Conservation (phyloP, 1,284 basidiomycete genomes). For the Cryptococcus floricola region DNA sequence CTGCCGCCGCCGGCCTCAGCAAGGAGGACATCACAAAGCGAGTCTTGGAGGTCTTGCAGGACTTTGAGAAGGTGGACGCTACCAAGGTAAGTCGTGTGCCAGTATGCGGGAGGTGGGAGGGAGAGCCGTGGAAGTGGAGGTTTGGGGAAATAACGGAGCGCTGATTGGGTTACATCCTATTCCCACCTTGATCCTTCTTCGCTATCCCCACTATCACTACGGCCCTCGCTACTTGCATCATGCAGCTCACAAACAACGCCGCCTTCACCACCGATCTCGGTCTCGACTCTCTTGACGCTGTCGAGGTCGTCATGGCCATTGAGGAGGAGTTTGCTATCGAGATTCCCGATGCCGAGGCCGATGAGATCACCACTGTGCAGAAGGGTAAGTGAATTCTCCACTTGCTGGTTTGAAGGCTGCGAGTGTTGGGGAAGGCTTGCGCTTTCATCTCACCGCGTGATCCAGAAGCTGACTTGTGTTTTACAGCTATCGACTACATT, state of each 20-base stretch:
- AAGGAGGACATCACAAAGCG: slow-evolving; percentile 74
- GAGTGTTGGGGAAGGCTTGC: no score
- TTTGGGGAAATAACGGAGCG: slow-evolving; percentile 4
- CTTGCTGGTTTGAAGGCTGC: no score
- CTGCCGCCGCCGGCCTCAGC: slow-evolving; percentile 69
- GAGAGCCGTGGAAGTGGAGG: background rate
- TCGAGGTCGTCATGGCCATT: slow-evolving; percentile 99
- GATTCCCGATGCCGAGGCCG: slow-evolving; percentile 98
- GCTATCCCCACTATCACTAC: background rate
- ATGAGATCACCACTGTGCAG: slow-evolving; percentile 89
- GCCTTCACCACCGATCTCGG: slow-evolving; percentile 86
- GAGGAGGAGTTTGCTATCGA: slow-evolving; percentile 77
- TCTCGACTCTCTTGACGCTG: slow-evolving; percentile 93
- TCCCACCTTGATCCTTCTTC: background rate
- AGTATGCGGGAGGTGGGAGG: background rate
- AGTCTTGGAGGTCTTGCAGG: slow-evolving; percentile 83
- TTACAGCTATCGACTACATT: no score
- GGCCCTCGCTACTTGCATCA: background rate
- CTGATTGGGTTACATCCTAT: slow-evolving; percentile 5
- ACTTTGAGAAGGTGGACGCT: slow-evolving; percentile 90
- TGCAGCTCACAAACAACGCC: slow-evolving; percentile 67
- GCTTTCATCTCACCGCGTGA: background rate
- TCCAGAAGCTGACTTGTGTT: no score
- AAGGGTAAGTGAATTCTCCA: slow-evolving; percentile 61
- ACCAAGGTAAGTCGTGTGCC: slow-evolving; percentile 61